Evolutionary conservation across 257 asterid species (phyloP).

Genomic region (Lycium barbarum): DNA sequence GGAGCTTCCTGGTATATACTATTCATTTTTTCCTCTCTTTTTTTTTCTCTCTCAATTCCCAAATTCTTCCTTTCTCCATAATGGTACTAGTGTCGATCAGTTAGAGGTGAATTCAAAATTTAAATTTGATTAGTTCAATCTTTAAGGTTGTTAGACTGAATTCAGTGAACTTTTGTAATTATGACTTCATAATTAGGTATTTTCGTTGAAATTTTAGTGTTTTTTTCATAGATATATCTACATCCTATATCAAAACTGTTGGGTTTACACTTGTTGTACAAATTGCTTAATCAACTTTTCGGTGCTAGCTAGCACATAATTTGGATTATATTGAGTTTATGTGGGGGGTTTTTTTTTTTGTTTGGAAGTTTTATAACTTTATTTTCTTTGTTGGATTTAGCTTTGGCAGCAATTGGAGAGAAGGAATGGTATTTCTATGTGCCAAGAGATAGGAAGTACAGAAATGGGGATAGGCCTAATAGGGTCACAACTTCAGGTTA

Average conservation of each 20-base stretch:
- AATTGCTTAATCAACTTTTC: not conserved
- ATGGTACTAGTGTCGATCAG: not conserved
- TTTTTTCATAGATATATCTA: not conserved
- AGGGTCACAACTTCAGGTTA: slow-evolving; percentile 97
- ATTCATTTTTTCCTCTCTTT: not conserved
- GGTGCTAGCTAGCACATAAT: not conserved
- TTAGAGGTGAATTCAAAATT: not conserved
- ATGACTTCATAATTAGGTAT: not conserved
- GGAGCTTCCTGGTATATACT: slow-evolving; percentile 83
- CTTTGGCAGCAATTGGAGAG: slow-evolving; percentile 98
- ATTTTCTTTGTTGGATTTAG: slow-evolving; percentile 36
- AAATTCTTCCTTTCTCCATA: not conserved
- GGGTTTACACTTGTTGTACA: not conserved
- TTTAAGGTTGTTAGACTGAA: not conserved
- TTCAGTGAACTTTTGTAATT: not conserved
- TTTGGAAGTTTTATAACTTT: not conserved
- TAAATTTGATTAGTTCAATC: not conserved
- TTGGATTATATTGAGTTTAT: not conserved
- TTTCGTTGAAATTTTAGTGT: not conserved
- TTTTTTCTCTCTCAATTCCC: not conserved
- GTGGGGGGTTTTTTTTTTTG: not conserved
- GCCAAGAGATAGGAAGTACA: slow-evolving; percentile 87
- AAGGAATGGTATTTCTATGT: slow-evolving; percentile 98
- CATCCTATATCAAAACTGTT: not conserved
- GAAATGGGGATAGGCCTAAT: slow-evolving; percentile 96